Conservation (phyloP, 805 yeast genomes). For the Yamadazyma philogaea region DNA sequence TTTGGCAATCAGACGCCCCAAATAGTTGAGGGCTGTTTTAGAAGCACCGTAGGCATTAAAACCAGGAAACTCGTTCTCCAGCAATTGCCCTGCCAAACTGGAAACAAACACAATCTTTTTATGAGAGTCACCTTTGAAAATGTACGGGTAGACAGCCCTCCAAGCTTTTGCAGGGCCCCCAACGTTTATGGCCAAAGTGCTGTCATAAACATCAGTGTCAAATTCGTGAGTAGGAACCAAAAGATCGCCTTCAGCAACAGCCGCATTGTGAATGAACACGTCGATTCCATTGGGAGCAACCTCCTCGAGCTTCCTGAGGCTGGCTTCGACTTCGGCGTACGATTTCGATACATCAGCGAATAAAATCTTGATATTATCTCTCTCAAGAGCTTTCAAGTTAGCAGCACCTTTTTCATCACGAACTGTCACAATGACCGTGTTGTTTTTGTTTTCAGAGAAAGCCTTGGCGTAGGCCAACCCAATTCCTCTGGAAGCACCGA, state of each 20-base stretch:
- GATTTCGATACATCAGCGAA: conserved; percentile 7
- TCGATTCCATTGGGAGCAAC: conserved; percentile 22
- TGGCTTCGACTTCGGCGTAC: conserved; percentile 6
- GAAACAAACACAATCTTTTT: conserved; percentile 25
- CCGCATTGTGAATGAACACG: conserved; percentile 34
- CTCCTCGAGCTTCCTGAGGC: conserved; percentile 7
- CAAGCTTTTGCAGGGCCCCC: conserved; percentile 12
- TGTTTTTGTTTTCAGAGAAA: conserved; percentile 20
- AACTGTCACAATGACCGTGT: conserved; percentile 40
- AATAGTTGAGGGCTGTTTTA: conserved; percentile 34
- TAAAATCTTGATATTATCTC: conserved; percentile 9
- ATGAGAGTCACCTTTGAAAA: conserved; percentile 8
- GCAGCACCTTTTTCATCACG: conserved; percentile 22
- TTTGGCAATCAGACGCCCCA: conserved; percentile 21
- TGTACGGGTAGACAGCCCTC: conserved; percentile 11
- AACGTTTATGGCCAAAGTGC: conserved; percentile 8
- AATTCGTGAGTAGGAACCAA: not conserved
- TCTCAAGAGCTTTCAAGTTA: conserved; percentile 1
- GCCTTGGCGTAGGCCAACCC: conserved; percentile 29
- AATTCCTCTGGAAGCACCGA: conserved; percentile 42
- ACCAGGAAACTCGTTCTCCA: not conserved
- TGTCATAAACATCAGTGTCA: conserved; percentile 8
- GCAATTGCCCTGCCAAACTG: conserved; percentile 15
- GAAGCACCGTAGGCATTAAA: conserved; percentile 34
- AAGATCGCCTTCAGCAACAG: conserved; percentile 12